phyloP scores from a whole-genome alignment of 2,329 filamentous ascomycete species.

The Colletotrichum spaethianum region DNA sequence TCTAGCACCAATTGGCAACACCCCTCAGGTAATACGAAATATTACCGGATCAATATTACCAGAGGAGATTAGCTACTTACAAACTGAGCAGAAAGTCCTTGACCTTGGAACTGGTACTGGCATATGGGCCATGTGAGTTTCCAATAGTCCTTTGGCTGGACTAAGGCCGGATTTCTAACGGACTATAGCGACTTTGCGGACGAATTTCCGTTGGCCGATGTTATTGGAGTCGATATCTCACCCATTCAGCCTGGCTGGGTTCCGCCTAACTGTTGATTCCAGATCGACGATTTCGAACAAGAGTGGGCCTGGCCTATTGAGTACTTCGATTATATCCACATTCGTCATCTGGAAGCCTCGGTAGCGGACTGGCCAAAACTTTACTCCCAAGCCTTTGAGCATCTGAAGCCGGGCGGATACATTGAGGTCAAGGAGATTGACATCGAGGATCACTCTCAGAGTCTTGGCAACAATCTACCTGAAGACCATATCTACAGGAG shows the following conservation, averaged over 20 bases:
- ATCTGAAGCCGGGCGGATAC: slow-evolving; percentile 52
- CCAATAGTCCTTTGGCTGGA: too few relatives aligned
- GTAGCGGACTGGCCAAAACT: slow-evolving; percentile 67
- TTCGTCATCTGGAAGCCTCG: slow-evolving; percentile 66
- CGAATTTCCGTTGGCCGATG: background rate
- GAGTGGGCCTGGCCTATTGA: slow-evolving; percentile 62
- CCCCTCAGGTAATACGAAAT: background rate
- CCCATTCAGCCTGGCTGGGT: slow-evolving; percentile 70
- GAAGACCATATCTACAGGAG: slow-evolving; percentile 45
- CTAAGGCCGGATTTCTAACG: background rate
- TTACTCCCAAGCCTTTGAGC: slow-evolving; percentile 61
- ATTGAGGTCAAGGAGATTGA: slow-evolving; percentile 51
- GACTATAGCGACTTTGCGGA: background rate
- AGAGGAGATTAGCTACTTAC: background rate
- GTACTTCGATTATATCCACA: slow-evolving; percentile 73
- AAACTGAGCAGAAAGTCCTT: background rate
- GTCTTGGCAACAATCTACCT: background rate
- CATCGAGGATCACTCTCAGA: slow-evolving; percentile 1
- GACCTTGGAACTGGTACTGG: background rate
- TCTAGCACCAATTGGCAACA: background rate
- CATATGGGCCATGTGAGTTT: slow-evolving; percentile 1
- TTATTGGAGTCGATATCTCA: slow-evolving; percentile 67
- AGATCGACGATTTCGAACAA: slow-evolving; percentile 52
- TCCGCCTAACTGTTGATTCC: slow-evolving; percentile 54
- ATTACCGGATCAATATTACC: background rate